Percentiles rank a stretch among this genome's conserved stretches.
These are phyloP conservation scores for Tylopilus sp. DNA, from an alignment of 1,284 basidiomycete genomes.

Conservation along the genomic window DNA sequence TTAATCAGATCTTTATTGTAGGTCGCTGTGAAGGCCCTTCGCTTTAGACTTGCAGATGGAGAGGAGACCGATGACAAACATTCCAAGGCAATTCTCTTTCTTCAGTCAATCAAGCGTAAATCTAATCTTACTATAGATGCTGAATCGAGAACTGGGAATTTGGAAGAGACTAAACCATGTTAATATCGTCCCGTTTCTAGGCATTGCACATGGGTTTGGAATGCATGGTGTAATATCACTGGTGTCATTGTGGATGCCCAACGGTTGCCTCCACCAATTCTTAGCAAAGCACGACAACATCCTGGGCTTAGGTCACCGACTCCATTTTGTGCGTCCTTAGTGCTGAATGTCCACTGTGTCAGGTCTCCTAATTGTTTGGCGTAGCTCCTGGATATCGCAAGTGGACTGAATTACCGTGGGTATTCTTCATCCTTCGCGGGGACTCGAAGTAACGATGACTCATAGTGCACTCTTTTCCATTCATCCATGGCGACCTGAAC, in stretches of 20 bases:
- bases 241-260: constrained; percentile 32
- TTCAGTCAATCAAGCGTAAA: too few relatives aligned
- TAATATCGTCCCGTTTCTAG: constrained; percentile 29
- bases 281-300: not conserved
- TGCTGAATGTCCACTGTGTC: not conserved
- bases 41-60: too few relatives aligned
- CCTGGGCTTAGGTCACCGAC: not conserved
- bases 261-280: constrained; percentile 16
- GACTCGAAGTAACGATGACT: not conserved
- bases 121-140: constrained; percentile 14
- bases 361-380: not conserved
- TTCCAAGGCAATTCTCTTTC: too few relatives aligned
- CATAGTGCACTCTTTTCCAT: not conserved
- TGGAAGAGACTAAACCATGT: constrained; percentile 19
- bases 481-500: not conserved
- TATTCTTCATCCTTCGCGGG: not conserved
- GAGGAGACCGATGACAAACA: too few relatives aligned
- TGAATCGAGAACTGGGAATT: constrained; percentile 23
- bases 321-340: not conserved
- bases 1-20: too few relatives aligned
- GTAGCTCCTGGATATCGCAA: not conserved
- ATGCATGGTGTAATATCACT: constrained; percentile 15
- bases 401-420: not conserved
- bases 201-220: constrained; percentile 23
- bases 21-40: too few relatives aligned